Conservation (phyloP, 2,329 filamentous ascomycete genomes). For the Magnaporthiopsis poae region DNA sequence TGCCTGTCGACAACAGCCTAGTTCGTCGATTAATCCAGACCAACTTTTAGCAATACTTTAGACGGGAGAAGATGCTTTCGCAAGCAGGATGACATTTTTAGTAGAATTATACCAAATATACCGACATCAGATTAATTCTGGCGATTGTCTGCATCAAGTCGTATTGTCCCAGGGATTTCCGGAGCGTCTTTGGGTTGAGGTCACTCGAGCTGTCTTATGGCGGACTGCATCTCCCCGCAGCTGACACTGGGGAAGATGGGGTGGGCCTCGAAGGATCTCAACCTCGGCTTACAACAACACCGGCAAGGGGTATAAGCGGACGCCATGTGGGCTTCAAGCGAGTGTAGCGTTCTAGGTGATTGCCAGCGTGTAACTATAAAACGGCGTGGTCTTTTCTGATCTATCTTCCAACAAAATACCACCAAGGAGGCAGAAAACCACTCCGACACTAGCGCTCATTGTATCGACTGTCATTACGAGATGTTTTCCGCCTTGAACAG, state of each 20-base stretch:
- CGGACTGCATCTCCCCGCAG: neutral
- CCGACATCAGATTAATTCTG: neutral
- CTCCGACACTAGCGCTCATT: no score
- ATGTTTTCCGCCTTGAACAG: slow-evolving; percentile 3
- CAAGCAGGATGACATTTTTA: neutral
- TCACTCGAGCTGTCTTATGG: neutral
- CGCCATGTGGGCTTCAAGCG: neutral
- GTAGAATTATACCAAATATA: neutral
- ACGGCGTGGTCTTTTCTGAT: neutral
- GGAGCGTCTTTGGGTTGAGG: neutral
- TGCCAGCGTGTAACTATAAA: neutral
- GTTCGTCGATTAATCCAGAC: slow-evolving; percentile 29
- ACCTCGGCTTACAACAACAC: neutral
- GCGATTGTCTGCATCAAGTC: neutral
- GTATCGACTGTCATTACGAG: neutral
- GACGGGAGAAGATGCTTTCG: neutral
- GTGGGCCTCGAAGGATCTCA: neutral
- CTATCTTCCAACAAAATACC: neutral
- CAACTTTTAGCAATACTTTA: slow-evolving; percentile 22
- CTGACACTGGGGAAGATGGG: neutral
- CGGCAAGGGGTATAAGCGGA: neutral
- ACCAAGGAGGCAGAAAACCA: neutral
- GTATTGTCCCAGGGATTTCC: neutral
- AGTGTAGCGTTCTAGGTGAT: neutral
- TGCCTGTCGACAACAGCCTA: slow-evolving; percentile 28